Evolutionary conservation across 257 asterid genomes (phyloP).

Genomic region (Solanum gracilifrons): DNA sequence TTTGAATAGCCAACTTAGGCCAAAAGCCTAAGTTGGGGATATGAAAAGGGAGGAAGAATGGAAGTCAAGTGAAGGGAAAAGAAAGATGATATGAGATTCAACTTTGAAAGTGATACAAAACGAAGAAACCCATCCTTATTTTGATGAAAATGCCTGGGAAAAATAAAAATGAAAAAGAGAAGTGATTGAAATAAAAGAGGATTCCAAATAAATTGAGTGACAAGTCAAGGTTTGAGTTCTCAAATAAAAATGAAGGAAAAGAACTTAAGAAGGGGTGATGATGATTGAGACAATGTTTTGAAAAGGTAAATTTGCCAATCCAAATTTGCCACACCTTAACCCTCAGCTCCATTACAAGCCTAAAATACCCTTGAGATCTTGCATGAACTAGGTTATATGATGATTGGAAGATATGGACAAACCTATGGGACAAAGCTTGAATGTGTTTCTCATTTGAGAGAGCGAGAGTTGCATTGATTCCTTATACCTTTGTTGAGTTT

Average conservation of each 20-base stretch:
- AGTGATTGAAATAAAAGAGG: neutral
- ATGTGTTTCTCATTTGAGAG: neutral
- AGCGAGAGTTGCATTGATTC: neutral
- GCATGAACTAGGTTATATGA: neutral
- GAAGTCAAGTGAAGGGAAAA: neutral
- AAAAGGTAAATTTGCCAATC: neutral
- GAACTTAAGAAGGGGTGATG: neutral
- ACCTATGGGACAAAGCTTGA: neutral
- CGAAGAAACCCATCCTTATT: neutral
- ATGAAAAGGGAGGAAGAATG: neutral
- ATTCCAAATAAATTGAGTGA: neutral
- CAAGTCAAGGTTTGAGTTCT: neutral
- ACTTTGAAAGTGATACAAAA: neutral
- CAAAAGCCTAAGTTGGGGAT: neutral
- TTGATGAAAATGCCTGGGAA: too few relatives aligned
- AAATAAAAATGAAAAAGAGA: neutral
- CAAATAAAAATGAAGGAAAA: neutral
- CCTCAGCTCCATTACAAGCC: neutral
- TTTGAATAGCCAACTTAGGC: neutral
- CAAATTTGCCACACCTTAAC: neutral
- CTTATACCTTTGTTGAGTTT: neutral
- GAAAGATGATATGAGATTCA: neutral
- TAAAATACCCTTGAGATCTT: neutral
- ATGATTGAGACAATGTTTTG: neutral
- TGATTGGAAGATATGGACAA: neutral